phyloP scores from a whole-genome alignment of 78 protist genomes.

The Planoprotostelium fungivorum region DNA sequence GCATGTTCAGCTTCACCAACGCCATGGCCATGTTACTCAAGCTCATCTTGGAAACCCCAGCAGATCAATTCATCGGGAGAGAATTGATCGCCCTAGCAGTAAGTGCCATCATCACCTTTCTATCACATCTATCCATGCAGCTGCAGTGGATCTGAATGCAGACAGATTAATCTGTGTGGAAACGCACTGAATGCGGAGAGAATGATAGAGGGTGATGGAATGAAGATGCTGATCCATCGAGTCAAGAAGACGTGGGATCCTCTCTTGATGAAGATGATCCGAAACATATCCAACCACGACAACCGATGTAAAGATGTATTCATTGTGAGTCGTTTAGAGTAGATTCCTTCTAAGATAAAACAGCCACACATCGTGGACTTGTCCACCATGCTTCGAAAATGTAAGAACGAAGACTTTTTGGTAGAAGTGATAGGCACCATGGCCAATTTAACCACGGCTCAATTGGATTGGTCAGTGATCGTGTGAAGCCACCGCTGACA shows the following conservation, averaged over 20 bases:
- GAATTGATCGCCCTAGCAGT: not conserved
- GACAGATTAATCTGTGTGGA: not conserved
- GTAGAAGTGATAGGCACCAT: conserved; percentile 14
- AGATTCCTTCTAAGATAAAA: not conserved
- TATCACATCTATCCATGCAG: not conserved
- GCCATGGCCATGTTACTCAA: not conserved
- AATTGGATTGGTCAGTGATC: not conserved
- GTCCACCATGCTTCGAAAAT: not conserved
- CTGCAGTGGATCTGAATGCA: not conserved
- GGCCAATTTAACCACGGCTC: not conserved
- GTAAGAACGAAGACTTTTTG: not conserved
- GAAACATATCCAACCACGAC: not conserved
- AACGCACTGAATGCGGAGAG: not conserved
- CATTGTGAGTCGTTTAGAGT: not conserved
- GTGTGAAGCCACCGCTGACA: not conserved
- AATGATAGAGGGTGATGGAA: not conserved
- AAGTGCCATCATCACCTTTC: no score
- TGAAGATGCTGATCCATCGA: conserved; percentile 4
- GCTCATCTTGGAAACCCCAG: not conserved
- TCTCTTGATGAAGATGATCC: conserved; percentile 9
- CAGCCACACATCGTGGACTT: not conserved
- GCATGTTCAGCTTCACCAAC: not conserved
- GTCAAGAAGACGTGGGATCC: not conserved
- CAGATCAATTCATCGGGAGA: not conserved
- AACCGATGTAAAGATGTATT: not conserved